phyloP scores from a whole-genome alignment of 108 stramenopile species.

The Stephanodiscus minutulus region DNA sequence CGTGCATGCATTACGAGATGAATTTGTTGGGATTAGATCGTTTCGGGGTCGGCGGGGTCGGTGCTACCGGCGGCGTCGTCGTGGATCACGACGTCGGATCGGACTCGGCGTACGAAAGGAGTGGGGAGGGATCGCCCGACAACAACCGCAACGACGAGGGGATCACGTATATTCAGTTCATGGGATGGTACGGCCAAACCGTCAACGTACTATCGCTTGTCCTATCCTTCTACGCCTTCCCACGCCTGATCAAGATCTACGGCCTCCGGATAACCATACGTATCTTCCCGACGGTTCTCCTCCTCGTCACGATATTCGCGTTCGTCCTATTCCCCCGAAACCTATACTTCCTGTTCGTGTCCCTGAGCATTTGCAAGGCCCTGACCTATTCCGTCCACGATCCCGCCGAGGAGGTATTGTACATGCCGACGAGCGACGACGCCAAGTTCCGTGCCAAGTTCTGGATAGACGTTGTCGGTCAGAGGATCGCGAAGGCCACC shows the following conservation, averaged over 20 bases:
- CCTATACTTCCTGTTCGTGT: slow-evolving; percentile 77
- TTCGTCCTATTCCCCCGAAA: slow-evolving; percentile 77
- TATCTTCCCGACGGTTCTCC: slow-evolving; percentile 83
- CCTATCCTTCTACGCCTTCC: slow-evolving; percentile 82
- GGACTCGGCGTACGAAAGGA: neutral
- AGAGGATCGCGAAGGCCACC: slow-evolving; percentile 80
- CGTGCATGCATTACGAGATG: slow-evolving; percentile 97
- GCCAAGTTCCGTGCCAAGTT: slow-evolving; percentile 88
- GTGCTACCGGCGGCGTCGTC: too few relatives aligned
- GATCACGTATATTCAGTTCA: slow-evolving; percentile 80
- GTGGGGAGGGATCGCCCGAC: neutral
- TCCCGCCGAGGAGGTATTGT: slow-evolving; percentile 91
- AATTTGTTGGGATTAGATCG: slow-evolving; percentile 86
- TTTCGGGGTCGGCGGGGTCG: slow-evolving; percentile 46
- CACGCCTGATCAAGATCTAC: slow-evolving; percentile 69
- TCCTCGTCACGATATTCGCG: slow-evolving; percentile 69
- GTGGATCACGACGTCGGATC: too few relatives aligned
- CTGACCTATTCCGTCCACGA: slow-evolving; percentile 94
- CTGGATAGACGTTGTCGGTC: slow-evolving; percentile 93
- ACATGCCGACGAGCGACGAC: slow-evolving; percentile 86
- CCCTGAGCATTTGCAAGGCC: slow-evolving; percentile 86
- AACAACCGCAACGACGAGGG: slow-evolving; percentile 7
- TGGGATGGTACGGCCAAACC: slow-evolving; percentile 91
- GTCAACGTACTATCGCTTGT: slow-evolving; percentile 86
- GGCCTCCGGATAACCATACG: slow-evolving; percentile 79